Evolutionary conservation across 345 rosid species (phyloP).

Genomic region (Citrus maxima): DNA sequence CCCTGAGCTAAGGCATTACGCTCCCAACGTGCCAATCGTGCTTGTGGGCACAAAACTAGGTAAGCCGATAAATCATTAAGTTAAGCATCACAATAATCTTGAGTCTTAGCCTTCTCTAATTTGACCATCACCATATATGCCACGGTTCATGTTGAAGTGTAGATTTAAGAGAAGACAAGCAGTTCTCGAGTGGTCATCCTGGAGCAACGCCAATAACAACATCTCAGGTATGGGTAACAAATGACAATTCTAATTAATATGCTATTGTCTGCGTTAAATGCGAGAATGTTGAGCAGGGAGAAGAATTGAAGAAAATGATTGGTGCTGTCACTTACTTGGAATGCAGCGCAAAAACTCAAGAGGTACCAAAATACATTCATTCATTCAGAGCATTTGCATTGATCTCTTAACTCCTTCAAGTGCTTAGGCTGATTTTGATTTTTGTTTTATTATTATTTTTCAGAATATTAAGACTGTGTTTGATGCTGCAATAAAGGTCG

Average conservation of each 20-base stretch:
- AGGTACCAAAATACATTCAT: slow-evolving; percentile 32
- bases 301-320: slow-evolving; percentile 67
- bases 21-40: slow-evolving; percentile 71
- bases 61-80: slow-evolving; percentile 6
- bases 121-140: neutral
- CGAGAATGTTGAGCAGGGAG: slow-evolving; percentile 41
- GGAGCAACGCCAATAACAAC: slow-evolving; percentile 62
- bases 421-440: neutral
- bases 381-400: neutral
- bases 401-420: neutral
- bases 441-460: neutral
- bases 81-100: neutral
- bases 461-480: slow-evolving; percentile 79
- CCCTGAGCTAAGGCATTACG: slow-evolving; percentile 72
- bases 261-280: slow-evolving; percentile 4
- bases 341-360: slow-evolving; percentile 85
- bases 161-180: slow-evolving; percentile 71
- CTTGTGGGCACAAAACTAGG: slow-evolving; percentile 86
- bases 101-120: neutral
- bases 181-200: slow-evolving; percentile 57
- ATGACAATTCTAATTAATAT: neutral
- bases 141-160: neutral
- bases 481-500: slow-evolving; percentile 68
- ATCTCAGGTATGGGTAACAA: slow-evolving; percentile 35
- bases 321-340: slow-evolving; percentile 71